Base-by-base conservation (phyloP, 129 eudicot species). In the Solidago caesia region DNA sequence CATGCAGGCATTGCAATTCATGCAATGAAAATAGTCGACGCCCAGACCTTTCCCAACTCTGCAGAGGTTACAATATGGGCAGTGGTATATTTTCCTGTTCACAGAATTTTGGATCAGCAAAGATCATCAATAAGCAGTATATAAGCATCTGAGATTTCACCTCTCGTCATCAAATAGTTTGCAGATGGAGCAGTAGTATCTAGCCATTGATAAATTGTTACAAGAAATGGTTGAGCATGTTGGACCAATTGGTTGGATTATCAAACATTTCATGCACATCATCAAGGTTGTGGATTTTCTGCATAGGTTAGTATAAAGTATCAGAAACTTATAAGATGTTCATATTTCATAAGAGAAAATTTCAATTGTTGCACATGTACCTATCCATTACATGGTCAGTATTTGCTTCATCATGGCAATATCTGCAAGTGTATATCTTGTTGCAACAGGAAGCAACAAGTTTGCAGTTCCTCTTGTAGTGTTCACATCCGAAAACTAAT, bases 1-100 rank as follows among this genome's bases (percentile, higher is more conserved):
- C 99, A 94, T 90, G 85, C 98, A 94, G 7, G 99, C 99, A 78
- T 94, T 94, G 82, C 98, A 94, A 44, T 80, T 90, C 99, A 94
- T 94, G 62, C 99, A 94, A 48, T 94, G 99, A 60, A 94, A 94
- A 73, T 79, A 90, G 72, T 91, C 97, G 11, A 94, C 45, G 57
- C 99, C 99, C 78, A 94, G 71, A 52, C 99, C 99, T 82, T 87
- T 91, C 67, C 99, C 96, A 64, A 94, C 88, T 82, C 99, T 84
- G 83, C 99, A 94, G 77, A 94, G 83, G 86, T 94, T 94, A 75
- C 97, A 94, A 84, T 77, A 94, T 5, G 96, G 97, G 87, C 99
- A 94, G 76, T 94, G 99, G 77, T 94, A 94, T 75, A 94, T 94
- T 67, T 91, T 84, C 89, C 98, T 93, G 96, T 81, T 62, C 8